Conservation (phyloP, 495 filamentous ascomycete genomes). For the Darksidea phi region DNA sequence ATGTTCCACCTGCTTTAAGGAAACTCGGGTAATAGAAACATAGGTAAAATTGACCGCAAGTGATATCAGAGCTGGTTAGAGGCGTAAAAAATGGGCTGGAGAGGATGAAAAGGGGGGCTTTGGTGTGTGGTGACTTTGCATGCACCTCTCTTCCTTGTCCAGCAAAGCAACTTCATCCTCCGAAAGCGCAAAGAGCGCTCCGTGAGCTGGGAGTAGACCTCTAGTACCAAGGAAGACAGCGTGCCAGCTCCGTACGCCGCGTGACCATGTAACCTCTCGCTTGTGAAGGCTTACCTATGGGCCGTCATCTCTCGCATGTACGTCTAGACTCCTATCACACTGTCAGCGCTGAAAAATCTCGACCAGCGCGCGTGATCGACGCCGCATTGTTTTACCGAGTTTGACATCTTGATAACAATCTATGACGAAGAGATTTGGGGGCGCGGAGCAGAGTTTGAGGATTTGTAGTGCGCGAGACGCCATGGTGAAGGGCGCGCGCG, state of each 20-base stretch:
- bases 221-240: background rate
- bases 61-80: background rate
- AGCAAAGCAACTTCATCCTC: slow-evolving; percentile 9
- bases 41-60: background rate
- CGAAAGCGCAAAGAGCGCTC: slow-evolving; percentile 8
- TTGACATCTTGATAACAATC: background rate
- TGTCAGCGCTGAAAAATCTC: background rate
- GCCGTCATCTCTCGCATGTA: background rate
- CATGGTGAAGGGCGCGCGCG: background rate
- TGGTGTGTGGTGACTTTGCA: background rate
- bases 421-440: background rate
- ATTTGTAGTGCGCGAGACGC: slow-evolving; percentile 1
- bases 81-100: background rate
- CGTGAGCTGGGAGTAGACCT: slow-evolving; percentile 2
- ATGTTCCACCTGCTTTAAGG: background rate
- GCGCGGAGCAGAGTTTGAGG: background rate
- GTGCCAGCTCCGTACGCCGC: background rate
- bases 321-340: no score
- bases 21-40: background rate
- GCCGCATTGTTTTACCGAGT: background rate
- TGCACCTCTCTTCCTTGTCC: slow-evolving; percentile 1
- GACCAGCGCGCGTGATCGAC: background rate
- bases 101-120: background rate
- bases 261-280: background rate
- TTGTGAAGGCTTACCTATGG: background rate